phyloP scores from a whole-genome alignment of 345 rosid genomes.

The Citrus sp. region DNA sequence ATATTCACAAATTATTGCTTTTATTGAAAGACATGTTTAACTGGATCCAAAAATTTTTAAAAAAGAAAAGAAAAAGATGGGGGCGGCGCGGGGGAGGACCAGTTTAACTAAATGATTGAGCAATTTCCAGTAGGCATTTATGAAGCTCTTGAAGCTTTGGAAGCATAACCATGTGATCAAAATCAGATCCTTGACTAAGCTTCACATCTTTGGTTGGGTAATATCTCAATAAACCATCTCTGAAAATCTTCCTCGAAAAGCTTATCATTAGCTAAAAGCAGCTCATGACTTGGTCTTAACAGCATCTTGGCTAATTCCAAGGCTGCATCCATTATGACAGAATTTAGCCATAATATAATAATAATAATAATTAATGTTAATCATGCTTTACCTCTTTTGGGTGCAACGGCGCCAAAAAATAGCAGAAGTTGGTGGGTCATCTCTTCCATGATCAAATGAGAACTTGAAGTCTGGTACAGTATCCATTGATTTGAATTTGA shows the following conservation, averaged over 20 bases:
- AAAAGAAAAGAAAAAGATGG: no score
- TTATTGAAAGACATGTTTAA: no score
- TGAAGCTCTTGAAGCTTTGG: conserved; percentile 22
- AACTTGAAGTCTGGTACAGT: conserved; percentile 15
- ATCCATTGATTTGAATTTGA: not conserved
- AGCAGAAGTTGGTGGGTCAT: conserved; percentile 18
- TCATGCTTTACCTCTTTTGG: conserved; percentile 24
- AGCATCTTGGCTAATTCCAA: no score
- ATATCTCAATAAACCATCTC: conserved; percentile 14
- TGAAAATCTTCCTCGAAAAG: conserved; percentile 1
- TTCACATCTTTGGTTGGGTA: conserved; percentile 11
- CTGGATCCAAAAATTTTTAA: no score
- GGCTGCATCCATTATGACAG: no score
- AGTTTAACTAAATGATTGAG: not conserved
- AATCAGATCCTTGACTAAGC: conserved; percentile 11
- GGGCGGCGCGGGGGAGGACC: no score
- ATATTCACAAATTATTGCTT: no score
- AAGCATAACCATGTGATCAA: conserved; percentile 32
- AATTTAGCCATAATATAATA: no score
- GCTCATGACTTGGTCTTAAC: no score
- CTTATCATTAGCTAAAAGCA: not conserved
- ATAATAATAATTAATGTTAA: no score
- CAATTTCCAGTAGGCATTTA: conserved; percentile 17
- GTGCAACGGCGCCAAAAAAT: conserved; percentile 20
- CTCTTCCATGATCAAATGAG: conserved; percentile 18